phyloP scores from a whole-genome alignment of 495 filamentous ascomycete species.

The Collariella sp. region DNA sequence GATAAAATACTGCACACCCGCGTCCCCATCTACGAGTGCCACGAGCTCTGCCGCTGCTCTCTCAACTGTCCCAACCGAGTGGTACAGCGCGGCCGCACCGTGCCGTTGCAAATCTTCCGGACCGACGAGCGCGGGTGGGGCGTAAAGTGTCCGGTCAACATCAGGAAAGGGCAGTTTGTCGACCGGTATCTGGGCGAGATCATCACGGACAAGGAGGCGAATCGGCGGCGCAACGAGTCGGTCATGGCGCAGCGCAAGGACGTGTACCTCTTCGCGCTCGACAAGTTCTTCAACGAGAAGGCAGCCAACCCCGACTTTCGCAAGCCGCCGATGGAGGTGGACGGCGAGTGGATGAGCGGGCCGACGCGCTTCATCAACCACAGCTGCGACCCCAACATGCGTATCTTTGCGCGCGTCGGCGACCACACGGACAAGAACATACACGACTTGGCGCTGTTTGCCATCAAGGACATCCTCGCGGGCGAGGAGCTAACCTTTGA shows the following conservation, averaged over 20 bases:
- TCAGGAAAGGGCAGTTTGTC: constrained; percentile 75
- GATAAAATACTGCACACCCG: constrained; percentile 41
- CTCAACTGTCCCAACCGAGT: constrained; percentile 66
- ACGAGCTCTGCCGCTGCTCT: constrained; percentile 58
- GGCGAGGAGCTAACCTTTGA: constrained; percentile 80
- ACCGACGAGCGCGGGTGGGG: constrained; percentile 76
- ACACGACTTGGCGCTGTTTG: constrained; percentile 86
- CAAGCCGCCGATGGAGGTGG: constrained; percentile 41
- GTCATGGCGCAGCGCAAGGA: constrained; percentile 41
- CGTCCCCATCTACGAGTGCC: constrained; percentile 79
- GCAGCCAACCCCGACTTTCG: constrained; percentile 36
- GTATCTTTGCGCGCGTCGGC: constrained; percentile 72
- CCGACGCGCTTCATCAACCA: constrained; percentile 69
- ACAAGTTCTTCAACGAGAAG: constrained; percentile 58
- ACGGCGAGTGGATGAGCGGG: constrained; percentile 48
- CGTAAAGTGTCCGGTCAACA: constrained; percentile 56
- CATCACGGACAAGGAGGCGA: constrained; percentile 62
- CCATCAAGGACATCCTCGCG: constrained; percentile 56
- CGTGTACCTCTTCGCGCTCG: constrained; percentile 76
- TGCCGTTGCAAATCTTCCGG: constrained; percentile 75
- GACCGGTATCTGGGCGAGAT: constrained; percentile 86
- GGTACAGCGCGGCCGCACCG: constrained; percentile 65
- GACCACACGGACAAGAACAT: constrained; percentile 65
- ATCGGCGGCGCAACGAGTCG: constrained; percentile 49
- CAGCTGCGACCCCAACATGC: constrained; percentile 63